phyloP scores from a whole-genome alignment of 371 early-diverging fungal species.

The Mortierella sp. region DNA sequence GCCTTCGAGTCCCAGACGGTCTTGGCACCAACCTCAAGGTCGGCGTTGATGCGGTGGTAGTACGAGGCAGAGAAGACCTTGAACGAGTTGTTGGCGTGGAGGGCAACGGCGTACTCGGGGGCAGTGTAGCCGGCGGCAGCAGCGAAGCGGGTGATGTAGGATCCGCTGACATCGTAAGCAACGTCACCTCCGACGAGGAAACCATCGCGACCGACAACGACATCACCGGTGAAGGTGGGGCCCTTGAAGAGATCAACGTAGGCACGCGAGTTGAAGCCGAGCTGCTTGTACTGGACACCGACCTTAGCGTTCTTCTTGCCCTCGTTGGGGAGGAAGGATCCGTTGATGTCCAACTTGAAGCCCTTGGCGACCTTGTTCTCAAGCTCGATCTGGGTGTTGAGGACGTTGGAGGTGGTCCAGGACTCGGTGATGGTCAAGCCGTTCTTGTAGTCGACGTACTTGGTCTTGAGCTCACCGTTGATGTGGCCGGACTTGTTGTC shows the following conservation, averaged over 20 bases:
- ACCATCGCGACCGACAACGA: constrained; percentile 85
- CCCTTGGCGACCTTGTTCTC: constrained; percentile 93
- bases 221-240: constrained; percentile 80
- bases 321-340: constrained; percentile 58
- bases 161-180: constrained; percentile 89
- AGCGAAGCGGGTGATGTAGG: constrained; percentile 88
- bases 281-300: constrained; percentile 86
- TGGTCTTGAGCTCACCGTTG: constrained; percentile 92
- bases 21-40: constrained; percentile 93
- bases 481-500: constrained; percentile 92
- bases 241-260: constrained; percentile 85
- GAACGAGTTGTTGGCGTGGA: constrained; percentile 78
- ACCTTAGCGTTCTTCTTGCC: constrained; percentile 78
- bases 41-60: constrained; percentile 93
- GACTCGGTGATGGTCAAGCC: constrained; percentile 92
- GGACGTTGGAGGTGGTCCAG: constrained; percentile 90
- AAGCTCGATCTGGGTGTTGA: constrained; percentile 92
- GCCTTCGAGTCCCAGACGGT: constrained; percentile 90
- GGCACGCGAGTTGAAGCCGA: constrained; percentile 76
- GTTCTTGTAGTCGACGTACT: constrained; percentile 90
- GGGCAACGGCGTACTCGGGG: constrained; percentile 87
- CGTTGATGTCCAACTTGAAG: constrained; percentile 76
- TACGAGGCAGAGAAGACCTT: constrained; percentile 88
- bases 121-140: constrained; percentile 87
- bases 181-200: constrained; percentile 93